phyloP scores from a whole-genome alignment of 1,284 basidiomycete species.

The Meripilus lineatus region DNA sequence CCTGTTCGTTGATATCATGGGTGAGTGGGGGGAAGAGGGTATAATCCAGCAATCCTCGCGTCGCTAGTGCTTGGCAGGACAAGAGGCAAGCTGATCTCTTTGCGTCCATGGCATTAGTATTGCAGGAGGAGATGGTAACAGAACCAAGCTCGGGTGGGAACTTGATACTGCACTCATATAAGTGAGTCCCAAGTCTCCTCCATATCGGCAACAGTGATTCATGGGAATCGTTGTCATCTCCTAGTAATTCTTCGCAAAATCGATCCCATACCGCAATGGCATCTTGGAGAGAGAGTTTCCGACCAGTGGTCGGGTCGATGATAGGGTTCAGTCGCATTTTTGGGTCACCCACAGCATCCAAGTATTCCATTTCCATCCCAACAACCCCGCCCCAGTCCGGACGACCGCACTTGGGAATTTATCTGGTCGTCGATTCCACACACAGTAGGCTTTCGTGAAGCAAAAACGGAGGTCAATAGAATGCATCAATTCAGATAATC shows the following conservation, averaged over 20 bases:
- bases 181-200: not conserved
- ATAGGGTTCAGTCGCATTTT: conserved; percentile 6
- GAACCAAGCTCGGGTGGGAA: not conserved
- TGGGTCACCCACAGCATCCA: not conserved
- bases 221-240: no score
- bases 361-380: no score
- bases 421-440: no score
- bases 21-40: conserved; percentile 40
- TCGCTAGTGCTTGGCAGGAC: conserved; percentile 47
- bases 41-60: conserved; percentile 46
- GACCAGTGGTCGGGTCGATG: conserved; percentile 11
- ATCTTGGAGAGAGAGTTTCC: conserved; percentile 6
- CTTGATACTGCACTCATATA: conserved; percentile 2
- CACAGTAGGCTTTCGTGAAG: not conserved
- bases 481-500: no score
- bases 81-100: conserved; percentile 42
- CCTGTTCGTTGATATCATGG: no score
- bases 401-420: no score
- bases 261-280: no score
- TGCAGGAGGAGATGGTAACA: conserved; percentile 22
- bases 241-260: no score
- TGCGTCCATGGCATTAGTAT: conserved; percentile 35
- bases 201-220: no score
- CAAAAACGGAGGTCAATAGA: no score
- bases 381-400: no score